Evolutionary conservation across 495 filamentous ascomycete genomes (phyloP), one percentile per base, ranked within the genome.

Genomic region (Astrocystis sublimbata): DNA sequence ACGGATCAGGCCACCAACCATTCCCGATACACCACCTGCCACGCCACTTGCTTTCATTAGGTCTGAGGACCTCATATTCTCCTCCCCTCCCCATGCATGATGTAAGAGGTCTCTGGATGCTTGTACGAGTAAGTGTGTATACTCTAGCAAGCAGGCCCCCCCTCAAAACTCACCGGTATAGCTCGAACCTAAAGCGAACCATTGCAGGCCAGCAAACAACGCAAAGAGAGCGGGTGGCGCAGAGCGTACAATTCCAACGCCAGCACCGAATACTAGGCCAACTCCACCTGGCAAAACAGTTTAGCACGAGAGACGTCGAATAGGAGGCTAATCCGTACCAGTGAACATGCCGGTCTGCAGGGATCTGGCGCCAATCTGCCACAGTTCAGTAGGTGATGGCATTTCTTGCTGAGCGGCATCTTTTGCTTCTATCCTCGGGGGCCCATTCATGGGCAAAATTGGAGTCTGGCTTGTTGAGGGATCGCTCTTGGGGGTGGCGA

Each of bases 211-310:
- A 30, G 87, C 85, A 56, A 86, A 83, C 36, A 87, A 46, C 5
- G 91, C 86, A 76, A 92, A 94, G 5, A 96, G 73, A 8, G 83
- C 80, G 40, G 88, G 86, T 17, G 79, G 76, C 4, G 77, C 83
- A 24, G 86, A 88, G 67, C 86, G 81, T 31, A 92, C 66, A 30
- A 91, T 87, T 26, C 89, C 91, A 33, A 78, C 73, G 42, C 84
- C 80, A 52, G 88, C 88, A 58, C 93, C 92, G 58, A 87, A 74
- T 26, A 93, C 66, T 26, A 92, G 66, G n/a, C 93, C 94, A 38
- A 83, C 77, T 52, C 79, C 76, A 61, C 89, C 91, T 96, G 42
- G 47, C 12, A 15, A 45, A 36, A 30, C 56, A 7, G 9, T 15
- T 42, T 15, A 40, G 51, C 57, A 40, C 23, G 42, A 43, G 38